phyloP scores from a whole-genome alignment of 2,329 filamentous ascomycete species.

The Hymenoscyphus infarciens region DNA sequence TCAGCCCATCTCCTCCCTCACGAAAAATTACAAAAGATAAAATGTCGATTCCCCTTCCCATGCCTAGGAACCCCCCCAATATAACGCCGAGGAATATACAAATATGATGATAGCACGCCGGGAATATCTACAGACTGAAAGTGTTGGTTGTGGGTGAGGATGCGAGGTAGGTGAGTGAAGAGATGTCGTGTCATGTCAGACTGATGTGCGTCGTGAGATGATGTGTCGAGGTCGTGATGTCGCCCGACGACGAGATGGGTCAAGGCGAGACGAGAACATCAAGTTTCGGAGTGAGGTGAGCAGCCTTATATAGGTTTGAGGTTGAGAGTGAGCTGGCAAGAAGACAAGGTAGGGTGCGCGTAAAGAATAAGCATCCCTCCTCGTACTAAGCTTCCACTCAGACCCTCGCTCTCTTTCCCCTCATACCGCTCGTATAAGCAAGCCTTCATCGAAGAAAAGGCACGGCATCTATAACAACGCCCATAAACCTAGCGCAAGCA shows the following conservation, averaged over 20 bases:
- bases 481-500: conserved; percentile 16
- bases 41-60: not conserved
- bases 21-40: conserved; percentile 1
- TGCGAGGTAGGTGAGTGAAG: not conserved
- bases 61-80: not conserved
- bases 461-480: conserved; percentile 7
- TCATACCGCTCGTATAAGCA: not conserved
- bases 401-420: not conserved
- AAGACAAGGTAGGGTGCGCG: not conserved
- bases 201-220: not conserved
- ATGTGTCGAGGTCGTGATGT: not conserved
- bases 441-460: not conserved
- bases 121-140: not conserved
- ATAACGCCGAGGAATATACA: not conserved
- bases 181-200: not conserved
- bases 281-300: not conserved
- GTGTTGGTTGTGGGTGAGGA: not conserved
- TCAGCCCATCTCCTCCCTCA: not conserved
- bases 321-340: not conserved
- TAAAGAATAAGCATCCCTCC: not conserved
- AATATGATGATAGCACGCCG: not conserved
- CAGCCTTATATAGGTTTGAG: not conserved
- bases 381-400: not conserved
- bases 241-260: not conserved
- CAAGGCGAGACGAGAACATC: not conserved